Evolutionary conservation across 2,329 filamentous ascomycete species (phyloP).

Genomic region (Calonectria pseudoturangicola): DNA sequence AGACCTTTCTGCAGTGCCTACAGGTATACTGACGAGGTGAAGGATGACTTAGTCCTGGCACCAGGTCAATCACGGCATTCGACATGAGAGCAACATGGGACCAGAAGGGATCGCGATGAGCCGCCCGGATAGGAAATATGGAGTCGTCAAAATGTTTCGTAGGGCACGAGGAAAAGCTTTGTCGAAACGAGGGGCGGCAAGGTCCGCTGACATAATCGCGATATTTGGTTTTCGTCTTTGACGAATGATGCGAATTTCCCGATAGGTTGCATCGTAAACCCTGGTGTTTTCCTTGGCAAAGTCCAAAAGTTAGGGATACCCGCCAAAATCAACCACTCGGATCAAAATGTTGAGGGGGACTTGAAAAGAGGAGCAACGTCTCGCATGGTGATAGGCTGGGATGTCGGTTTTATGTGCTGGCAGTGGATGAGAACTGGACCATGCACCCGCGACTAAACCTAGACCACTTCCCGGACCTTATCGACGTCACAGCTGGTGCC

Average conservation of each 20-base stretch:
- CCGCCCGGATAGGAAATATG: background rate
- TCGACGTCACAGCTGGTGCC: background rate
- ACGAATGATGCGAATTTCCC: background rate
- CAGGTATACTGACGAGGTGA: slow-evolving; percentile 3
- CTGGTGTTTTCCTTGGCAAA: background rate
- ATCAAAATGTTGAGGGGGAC: background rate
- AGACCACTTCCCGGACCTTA: background rate
- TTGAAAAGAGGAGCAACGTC: background rate
- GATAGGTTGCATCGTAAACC: slow-evolving; percentile 8
- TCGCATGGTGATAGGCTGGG: background rate
- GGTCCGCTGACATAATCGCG: background rate
- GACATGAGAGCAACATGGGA: slow-evolving; percentile 6
- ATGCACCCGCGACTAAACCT: background rate
- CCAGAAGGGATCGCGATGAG: background rate
- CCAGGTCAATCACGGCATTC: background rate
- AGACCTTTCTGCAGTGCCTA: background rate
- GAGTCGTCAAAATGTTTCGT: background rate
- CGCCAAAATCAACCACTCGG: background rate
- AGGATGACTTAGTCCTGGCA: background rate
- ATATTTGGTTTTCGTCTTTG: background rate
- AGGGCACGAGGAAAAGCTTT: background rate
- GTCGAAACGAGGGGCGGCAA: background rate
- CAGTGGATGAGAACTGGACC: background rate
- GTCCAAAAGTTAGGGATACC: background rate
- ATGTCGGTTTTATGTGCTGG: background rate